A percentile compares a stretch with the other conserved stretches of the same genome.
Evolutionary conservation across 306 rosid species (phyloP).

Genomic region (Cyamopsis tetragonoloba): DNA sequence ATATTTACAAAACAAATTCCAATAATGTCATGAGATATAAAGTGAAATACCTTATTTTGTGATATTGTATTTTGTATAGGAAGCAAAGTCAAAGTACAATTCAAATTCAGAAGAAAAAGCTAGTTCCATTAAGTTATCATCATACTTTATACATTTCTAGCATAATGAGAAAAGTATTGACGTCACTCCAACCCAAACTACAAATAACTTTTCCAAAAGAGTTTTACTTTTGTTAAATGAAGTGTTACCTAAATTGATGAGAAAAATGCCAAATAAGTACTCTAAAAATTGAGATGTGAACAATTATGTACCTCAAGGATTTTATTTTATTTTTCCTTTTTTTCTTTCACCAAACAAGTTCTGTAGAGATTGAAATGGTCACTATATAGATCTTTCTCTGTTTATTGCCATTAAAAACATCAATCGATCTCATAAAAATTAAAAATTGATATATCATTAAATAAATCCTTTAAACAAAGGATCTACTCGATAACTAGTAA

Average conservation of each 20-base stretch:
- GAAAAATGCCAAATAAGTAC: no score
- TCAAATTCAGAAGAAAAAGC: not conserved
- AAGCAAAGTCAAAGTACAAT: conserved; percentile 19
- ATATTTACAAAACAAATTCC: not conserved
- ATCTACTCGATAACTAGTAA: no score
- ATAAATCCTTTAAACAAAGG: no score
- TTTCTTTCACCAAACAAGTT: no score
- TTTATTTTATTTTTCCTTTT: no score
- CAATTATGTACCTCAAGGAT: no score
- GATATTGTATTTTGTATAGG: not conserved
- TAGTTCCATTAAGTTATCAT: not conserved
- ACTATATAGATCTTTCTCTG: no score
- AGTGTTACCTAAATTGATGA: not conserved
- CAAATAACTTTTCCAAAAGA: not conserved
- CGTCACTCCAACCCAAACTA: not conserved
- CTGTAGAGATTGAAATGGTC: no score
- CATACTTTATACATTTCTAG: not conserved
- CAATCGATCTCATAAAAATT: no score
- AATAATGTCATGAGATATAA: not conserved
- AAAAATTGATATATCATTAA: no score
- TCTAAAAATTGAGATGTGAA: no score
- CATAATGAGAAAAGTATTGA: not conserved
- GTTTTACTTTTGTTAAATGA: not conserved
- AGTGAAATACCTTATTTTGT: not conserved
- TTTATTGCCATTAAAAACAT: no score